A percentile compares a stretch with the other conserved stretches of the same genome.
Evolutionary conservation across 2,329 filamentous ascomycete species (phyloP).

Genomic region (Diaporthe batatas): DNA sequence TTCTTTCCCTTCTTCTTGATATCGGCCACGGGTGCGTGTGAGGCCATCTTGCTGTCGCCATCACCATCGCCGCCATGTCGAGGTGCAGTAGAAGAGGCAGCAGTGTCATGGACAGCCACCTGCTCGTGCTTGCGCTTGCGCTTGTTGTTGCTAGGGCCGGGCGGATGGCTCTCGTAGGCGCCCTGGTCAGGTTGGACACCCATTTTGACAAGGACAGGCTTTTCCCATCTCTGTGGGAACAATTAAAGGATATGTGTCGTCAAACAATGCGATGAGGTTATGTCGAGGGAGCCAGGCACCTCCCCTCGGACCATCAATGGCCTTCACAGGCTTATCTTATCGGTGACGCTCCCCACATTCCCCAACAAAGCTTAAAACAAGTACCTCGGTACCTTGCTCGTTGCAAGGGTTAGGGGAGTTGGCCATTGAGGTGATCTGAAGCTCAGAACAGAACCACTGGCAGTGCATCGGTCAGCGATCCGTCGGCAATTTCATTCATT

Average conservation of each 20-base stretch:
- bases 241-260: neutral
- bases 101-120: too few species aligned
- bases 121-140: slow-evolving; percentile 15
- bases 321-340: slow-evolving; percentile 23
- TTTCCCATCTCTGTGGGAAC: neutral
- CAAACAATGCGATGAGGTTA: neutral
- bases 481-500: neutral
- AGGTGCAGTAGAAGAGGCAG: neutral
- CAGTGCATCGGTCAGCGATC: neutral
- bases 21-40: neutral
- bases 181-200: slow-evolving; percentile 33
- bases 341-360: neutral
- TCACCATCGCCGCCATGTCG: neutral
- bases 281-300: neutral
- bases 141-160: slow-evolving; percentile 4
- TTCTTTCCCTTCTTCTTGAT: slow-evolving; percentile 29
- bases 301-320: neutral
- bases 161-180: neutral
- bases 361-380: neutral
- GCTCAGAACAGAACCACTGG: neutral
- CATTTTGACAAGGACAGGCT: neutral
- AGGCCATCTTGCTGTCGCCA: neutral
- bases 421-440: neutral
- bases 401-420: slow-evolving; percentile 12
- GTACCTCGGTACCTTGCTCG: too few species aligned